Evolutionary conservation across 1,284 basidiomycete genomes (phyloP), one percentile per base, ranked within the genome.

Genomic region (Ceratobasidium theobromae): DNA sequence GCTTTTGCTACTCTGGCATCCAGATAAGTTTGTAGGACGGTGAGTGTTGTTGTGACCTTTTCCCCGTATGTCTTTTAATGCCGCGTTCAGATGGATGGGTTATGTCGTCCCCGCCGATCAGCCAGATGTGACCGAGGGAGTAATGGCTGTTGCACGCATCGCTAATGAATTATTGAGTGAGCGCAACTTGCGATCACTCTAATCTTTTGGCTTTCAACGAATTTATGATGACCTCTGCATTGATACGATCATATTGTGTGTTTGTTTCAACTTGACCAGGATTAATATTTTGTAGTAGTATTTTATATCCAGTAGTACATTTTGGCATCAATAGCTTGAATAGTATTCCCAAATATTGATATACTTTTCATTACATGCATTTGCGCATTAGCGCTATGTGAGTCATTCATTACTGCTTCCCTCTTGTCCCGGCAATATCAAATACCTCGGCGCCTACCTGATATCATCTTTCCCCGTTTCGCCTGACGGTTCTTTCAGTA

Each of bases 111-210:
- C 45, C 1, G 33, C 33, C 4, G 66, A 67, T 16, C 54, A 53
- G 28, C 60, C 30, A 5, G 38, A 52, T 11, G 66, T 67, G 23
- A 62, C 46, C 18, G 66, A 67, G 28, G 66, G 66, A 4, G 66
- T 67, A 12, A 53, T 43, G 38, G 57, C 66, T 18, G 66, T 67
- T 0, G 57, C 57, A 11, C 66, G 66, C 12, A 52, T 52, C 9
- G 48, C 51, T 4, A 67, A 67, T 25, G 66, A 67, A 21, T 23
- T 67, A 21, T 18, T 67, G 9, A 35, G 49, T 18, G 66, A 64
- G 16, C 57, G 57, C 32, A 62, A 40, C 23, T 40, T 62, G 4
- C 46, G 43, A 49, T 23, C 2, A 58, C 27, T 21, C 43, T 11
- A 21, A 45, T 45, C 35, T 8, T 38, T 8, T 8, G 16, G 6